phyloP scores from a whole-genome alignment of 2,329 filamentous ascomycete species.

The Colletotrichum musicola region DNA sequence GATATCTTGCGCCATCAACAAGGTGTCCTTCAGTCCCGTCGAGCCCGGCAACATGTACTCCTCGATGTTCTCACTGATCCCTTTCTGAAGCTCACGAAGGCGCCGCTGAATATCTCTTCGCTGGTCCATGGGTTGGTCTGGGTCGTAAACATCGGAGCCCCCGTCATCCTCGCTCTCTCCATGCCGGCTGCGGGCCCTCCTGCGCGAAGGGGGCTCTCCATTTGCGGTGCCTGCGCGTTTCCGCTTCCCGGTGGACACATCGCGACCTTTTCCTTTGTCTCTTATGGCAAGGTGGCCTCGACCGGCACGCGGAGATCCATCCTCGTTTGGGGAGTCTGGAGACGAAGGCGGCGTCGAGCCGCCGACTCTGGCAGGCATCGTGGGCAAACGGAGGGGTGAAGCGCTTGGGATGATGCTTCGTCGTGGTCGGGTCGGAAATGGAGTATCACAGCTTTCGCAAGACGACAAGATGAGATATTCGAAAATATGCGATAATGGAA shows the following conservation, averaged over 20 bases:
- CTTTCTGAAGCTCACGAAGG: slow-evolving; percentile 75
- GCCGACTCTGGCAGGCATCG: slow-evolving; percentile 32
- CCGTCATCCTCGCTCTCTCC: slow-evolving; percentile 35
- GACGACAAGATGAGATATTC: neutral
- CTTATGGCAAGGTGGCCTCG: slow-evolving; percentile 44
- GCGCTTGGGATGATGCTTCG: neutral
- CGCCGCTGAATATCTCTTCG: slow-evolving; percentile 77
- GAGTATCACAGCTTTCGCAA: neutral
- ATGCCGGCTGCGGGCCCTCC: slow-evolving; percentile 37
- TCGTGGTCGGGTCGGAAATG: neutral
- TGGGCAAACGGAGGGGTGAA: slow-evolving; percentile 5
- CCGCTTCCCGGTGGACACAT: slow-evolving; percentile 35
- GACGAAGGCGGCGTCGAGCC: slow-evolving; percentile 41
- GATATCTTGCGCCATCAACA: slow-evolving; percentile 75
- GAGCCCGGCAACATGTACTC: slow-evolving; percentile 78
- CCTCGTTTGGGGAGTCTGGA: slow-evolving; percentile 36
- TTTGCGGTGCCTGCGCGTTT: slow-evolving; percentile 36
- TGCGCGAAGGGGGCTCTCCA: slow-evolving; percentile 27
- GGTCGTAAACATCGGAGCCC: slow-evolving; percentile 74
- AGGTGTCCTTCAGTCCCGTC: slow-evolving; percentile 72
- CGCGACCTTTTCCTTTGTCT: slow-evolving; percentile 45
- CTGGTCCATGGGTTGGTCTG: slow-evolving; percentile 82
- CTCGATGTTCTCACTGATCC: slow-evolving; percentile 75
- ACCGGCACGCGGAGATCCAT: slow-evolving; percentile 13
- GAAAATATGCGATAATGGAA: too few species aligned